Percentiles rank a stretch among this genome's conserved stretches.
Conservation (phyloP, 2,329 filamentous ascomycete species). For the Cladosporium sp. region DNA sequence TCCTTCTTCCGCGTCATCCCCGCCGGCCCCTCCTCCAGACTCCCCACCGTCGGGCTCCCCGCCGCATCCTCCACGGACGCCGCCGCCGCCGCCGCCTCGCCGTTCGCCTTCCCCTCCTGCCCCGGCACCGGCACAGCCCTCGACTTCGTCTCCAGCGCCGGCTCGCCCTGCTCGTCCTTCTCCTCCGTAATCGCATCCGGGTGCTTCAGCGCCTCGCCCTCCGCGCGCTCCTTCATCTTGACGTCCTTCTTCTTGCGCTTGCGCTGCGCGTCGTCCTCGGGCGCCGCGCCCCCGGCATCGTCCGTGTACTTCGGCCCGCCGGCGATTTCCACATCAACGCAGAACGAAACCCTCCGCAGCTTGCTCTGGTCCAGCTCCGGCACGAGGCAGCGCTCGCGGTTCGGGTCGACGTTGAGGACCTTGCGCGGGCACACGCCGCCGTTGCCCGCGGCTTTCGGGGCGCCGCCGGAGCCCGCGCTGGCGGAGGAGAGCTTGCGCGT, state of each 20-base stretch:
- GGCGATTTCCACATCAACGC: constrained; percentile 94
- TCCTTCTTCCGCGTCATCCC: constrained; percentile 69
- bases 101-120: constrained; percentile 22
- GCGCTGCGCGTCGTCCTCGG: constrained; percentile 42
- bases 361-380: constrained; percentile 74
- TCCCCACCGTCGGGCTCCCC: constrained; percentile 18
- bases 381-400: constrained; percentile 72
- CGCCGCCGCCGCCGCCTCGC: constrained; percentile 19
- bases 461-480: constrained; percentile 32
- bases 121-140: constrained; percentile 14
- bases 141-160: constrained; percentile 8
- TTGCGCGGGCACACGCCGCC: constrained; percentile 72
- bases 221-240: constrained; percentile 58
- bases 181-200: constrained; percentile 51
- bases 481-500: constrained; percentile 72
- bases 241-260: constrained; percentile 58
- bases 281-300: constrained; percentile 43
- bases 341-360: constrained; percentile 83
- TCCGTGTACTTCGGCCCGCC: constrained; percentile 68
- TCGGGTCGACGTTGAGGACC: constrained; percentile 76
- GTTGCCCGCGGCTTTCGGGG: constrained; percentile 46
- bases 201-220: constrained; percentile 67
- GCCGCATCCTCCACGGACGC: constrained; percentile 21
- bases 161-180: constrained; percentile 46
- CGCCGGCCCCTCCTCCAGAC: constrained; percentile 20